Conservation (phyloP, 2,329 filamentous ascomycete species). For the Hypoxylon sp. region DNA sequence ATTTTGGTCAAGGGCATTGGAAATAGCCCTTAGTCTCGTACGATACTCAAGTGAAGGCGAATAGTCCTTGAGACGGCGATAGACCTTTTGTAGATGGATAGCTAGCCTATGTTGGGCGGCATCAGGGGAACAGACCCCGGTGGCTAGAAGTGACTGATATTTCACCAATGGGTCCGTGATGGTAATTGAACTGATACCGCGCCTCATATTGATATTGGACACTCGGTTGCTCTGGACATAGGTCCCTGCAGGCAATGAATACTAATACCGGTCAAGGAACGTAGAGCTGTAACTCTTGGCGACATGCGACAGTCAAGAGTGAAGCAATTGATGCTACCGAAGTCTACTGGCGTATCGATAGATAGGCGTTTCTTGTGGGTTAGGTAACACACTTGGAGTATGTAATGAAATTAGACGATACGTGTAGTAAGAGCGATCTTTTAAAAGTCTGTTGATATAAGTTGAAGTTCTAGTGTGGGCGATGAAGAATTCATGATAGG, state of each 20-base stretch:
- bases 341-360: constrained; percentile 1
- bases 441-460: neutral
- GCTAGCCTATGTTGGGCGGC: constrained; percentile 78
- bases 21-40: constrained; percentile 71
- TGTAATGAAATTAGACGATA: neutral
- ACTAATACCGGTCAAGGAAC: neutral
- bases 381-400: neutral
- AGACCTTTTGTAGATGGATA: constrained; percentile 81
- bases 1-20: constrained; percentile 57
- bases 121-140: constrained; percentile 75
- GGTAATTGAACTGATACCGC: constrained; percentile 59
- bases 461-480: neutral
- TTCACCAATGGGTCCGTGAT: constrained; percentile 81
- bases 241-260: too few species aligned
- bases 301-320: constrained; percentile 3
- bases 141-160: constrained; percentile 77
- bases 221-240: neutral
- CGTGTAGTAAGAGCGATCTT: neutral
- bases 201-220: constrained; percentile 54
- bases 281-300: neutral
- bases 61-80: constrained; percentile 81
- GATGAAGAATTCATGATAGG: neutral
- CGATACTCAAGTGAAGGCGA: constrained; percentile 77
- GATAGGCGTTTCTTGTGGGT: constrained; percentile 14
- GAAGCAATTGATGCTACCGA: neutral